Percentiles rank a stretch among this genome's conserved stretches.
Evolutionary conservation across 148 eudicot species (phyloP).

Genomic region (Nepenthes mirabilis): DNA sequence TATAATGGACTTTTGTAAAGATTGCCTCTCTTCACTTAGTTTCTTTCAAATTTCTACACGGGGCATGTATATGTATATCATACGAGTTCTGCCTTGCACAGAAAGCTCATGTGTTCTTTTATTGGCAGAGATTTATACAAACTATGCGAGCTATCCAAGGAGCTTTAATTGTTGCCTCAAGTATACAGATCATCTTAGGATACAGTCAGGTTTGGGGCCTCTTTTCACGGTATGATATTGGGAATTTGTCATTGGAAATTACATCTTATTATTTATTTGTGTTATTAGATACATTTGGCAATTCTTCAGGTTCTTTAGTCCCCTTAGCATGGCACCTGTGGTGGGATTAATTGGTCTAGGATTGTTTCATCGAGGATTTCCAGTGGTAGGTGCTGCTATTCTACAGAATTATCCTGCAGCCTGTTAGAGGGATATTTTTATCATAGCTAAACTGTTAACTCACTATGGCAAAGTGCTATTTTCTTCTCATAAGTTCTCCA

Average conservation of each 20-base stretch:
- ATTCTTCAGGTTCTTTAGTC: slow-evolving; percentile 80
- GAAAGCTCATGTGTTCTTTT: slow-evolving; percentile 2
- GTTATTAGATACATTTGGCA: slow-evolving; percentile 1
- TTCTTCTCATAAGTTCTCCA: no score
- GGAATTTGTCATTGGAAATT: not conserved
- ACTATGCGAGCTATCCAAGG: slow-evolving; percentile 99
- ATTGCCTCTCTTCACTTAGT: not conserved
- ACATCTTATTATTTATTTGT: not conserved
- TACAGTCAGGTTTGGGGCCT: slow-evolving; percentile 99
- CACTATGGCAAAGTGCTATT: no score
- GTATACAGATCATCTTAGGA: slow-evolving; percentile 85
- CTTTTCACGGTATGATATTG: slow-evolving; percentile 63
- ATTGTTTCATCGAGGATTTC: slow-evolving; percentile 87
- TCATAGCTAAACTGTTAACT: no score
- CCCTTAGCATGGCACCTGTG: slow-evolving; percentile 99
- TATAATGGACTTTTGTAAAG: no score
- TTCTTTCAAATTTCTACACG: not conserved
- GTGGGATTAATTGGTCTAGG: slow-evolving; percentile 97
- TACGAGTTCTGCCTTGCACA: not conserved
- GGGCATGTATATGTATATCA: not conserved
- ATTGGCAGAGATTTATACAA: slow-evolving; percentile 74
- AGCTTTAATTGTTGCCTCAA: slow-evolving; percentile 79
- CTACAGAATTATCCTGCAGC: not conserved
- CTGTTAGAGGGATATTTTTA: no score
- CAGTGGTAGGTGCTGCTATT: slow-evolving; percentile 39